Conservation (phyloP, 129 eudicot species). For the Silybum marianum region DNA sequence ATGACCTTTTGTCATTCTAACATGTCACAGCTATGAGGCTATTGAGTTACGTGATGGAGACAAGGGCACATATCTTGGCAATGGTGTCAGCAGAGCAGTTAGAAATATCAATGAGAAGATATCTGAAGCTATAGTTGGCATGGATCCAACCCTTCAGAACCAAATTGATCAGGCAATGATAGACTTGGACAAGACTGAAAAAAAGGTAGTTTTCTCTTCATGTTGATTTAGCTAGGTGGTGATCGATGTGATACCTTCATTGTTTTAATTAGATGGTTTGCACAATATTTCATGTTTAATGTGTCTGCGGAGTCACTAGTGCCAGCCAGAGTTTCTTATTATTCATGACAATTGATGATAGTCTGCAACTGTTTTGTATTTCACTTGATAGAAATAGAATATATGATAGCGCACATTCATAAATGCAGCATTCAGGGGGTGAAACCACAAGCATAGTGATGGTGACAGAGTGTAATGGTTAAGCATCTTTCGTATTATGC, state of each 20-base stretch:
- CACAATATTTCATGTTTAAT: background rate
- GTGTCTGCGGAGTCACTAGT: background rate
- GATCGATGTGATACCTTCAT: background rate
- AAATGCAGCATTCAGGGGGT: background rate
- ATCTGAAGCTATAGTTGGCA: conserved; percentile 89
- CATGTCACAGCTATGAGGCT: conserved; percentile 78
- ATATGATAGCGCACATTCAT: background rate
- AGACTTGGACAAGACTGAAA: conserved; percentile 94
- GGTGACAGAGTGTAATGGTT: background rate
- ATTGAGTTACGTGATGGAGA: conserved; percentile 93
- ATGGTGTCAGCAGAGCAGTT: conserved; percentile 85
- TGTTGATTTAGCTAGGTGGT: background rate
- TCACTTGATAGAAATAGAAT: background rate
- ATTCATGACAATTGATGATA: background rate
- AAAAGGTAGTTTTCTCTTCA: conserved; percentile 56
- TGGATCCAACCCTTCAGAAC: conserved; percentile 96
- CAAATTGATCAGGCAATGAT: conserved; percentile 97
- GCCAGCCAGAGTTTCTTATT: background rate
- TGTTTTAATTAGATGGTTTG: background rate
- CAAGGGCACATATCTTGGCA: conserved; percentile 84
- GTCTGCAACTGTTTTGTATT: background rate
- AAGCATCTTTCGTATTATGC: background rate
- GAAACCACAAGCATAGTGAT: background rate
- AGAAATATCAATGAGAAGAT: conserved; percentile 86
- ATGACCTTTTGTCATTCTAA: conserved; percentile 21